Evolutionary conservation across 2,329 filamentous ascomycete genomes (phyloP), one percentile per base, ranked within the genome.

Genomic region (Furcasterigmium furcatum): DNA sequence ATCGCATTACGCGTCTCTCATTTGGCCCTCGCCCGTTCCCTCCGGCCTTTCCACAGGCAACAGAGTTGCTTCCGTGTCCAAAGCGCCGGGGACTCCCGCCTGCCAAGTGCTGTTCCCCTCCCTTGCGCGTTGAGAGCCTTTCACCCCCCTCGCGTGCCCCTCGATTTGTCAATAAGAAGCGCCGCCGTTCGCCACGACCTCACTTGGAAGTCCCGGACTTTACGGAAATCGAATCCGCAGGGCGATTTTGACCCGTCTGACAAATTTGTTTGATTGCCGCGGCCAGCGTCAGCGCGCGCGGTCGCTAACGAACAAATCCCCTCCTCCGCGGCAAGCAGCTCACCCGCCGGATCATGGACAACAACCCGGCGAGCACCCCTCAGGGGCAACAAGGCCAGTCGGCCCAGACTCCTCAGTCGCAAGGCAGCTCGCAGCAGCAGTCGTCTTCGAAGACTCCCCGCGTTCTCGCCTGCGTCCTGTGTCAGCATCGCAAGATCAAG

Each of bases 401-500:
- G 5, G n/a, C 16, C 4, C n/a, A 36, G 9, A 36, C 34, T 14
- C 34, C 34, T 18, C 38, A 22, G 30, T 18, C 42, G 42, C 40
- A 36, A 12, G 30, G 30, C 30, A 18, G n/a, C 30, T 7, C 7
- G 7, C 24, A 27, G 7, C 24, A 27, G 12, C 14, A 18, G 40
- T 19, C 35, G 25, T 9, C 36, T 12, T 16, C 61, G 45, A 76
- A 72, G 58, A 62, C 67, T 12, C 61, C 66, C 13, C 65, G 76
- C 53, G 69, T 79, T 39, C 63, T 79, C 46, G 75, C 75, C 18
- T 80, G 78, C 53, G 74, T 79, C 18, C 65, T 81, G 30, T 82
- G 79, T 56, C 79, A 82, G 57, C 75, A 78, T 56, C 73, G 79
- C 55, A 82, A 83, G 64, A 82, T 82, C 62, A 81, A 80, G 59